phyloP scores from a whole-genome alignment of 176 grass and related monocot species.

The Aegilops speltoides region DNA sequence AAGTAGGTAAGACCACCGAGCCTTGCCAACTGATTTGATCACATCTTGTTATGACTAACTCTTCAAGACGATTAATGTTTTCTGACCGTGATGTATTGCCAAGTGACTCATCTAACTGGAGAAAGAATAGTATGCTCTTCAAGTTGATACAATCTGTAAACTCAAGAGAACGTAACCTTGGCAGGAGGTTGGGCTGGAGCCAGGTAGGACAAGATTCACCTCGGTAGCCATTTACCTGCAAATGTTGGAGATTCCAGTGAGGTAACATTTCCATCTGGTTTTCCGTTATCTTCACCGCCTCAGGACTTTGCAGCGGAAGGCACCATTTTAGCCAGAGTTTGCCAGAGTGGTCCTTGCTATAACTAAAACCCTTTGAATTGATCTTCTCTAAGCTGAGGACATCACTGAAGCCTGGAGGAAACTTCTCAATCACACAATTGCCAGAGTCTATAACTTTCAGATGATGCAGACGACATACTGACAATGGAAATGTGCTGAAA shows the following conservation, averaged over 20 bases:
- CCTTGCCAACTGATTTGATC: too few species aligned
- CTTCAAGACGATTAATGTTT: background rate
- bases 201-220: background rate
- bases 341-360: background rate
- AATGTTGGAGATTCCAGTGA: background rate
- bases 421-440: background rate
- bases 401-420: background rate
- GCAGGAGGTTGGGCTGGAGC: background rate
- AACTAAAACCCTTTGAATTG: background rate
- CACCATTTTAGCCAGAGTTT: background rate
- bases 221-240: rapidly evolving
- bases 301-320: rapidly evolving
- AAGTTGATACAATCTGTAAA: rapidly evolving
- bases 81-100: background rate
- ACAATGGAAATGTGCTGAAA: too few species aligned
- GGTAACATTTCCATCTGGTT: background rate
- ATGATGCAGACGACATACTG: too few species aligned
- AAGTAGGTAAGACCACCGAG: too few species aligned
- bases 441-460: background rate
- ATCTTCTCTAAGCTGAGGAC: background rate
- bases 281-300: background rate
- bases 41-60: background rate
- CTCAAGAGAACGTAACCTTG: background rate
- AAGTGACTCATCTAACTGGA: background rate
- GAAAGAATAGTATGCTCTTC: background rate